phyloP scores from a whole-genome alignment of 2,329 filamentous ascomycete species.

The Aspergillus bombycis region DNA sequence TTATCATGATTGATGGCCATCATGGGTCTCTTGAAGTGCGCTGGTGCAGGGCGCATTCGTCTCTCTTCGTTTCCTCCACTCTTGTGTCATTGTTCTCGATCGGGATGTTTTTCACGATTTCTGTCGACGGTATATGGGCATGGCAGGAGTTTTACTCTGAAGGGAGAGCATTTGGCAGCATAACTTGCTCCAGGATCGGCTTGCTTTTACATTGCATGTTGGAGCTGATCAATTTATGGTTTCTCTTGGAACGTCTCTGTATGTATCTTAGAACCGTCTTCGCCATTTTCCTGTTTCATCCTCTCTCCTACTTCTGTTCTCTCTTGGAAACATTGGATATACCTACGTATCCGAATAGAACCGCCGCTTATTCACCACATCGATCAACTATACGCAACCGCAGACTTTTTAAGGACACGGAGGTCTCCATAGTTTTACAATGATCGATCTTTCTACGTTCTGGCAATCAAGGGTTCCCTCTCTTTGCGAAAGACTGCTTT shows the following conservation, averaged over 20 bases:
- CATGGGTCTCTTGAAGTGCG: slow-evolving; percentile 16
- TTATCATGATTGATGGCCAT: slow-evolving; percentile 20
- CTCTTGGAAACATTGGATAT: slow-evolving; percentile 1
- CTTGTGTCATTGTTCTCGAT: slow-evolving; percentile 10
- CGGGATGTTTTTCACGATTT: slow-evolving; percentile 19
- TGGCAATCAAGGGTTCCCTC: not conserved
- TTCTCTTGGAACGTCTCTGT: slow-evolving; percentile 8
- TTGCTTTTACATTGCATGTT: slow-evolving; percentile 22
- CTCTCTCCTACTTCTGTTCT: slow-evolving; percentile 2
- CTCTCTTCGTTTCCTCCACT: slow-evolving; percentile 11
- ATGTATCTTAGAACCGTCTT: slow-evolving; percentile 20
- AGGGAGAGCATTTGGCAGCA: slow-evolving; percentile 25
- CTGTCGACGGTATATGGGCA: slow-evolving; percentile 23
- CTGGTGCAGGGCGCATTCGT: slow-evolving; percentile 18
- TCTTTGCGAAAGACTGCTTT: not conserved
- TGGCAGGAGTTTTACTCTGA: slow-evolving; percentile 27
- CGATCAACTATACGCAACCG: not conserved
- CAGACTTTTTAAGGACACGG: not conserved
- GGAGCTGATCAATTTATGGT: slow-evolving; percentile 12
- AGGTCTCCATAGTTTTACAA: not conserved
- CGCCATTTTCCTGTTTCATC: slow-evolving; percentile 9
- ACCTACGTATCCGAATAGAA: slow-evolving; percentile 8
- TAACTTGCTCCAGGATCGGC: slow-evolving; percentile 19
- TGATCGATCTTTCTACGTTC: not conserved
- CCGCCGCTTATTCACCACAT: not conserved